Evolutionary conservation across 2,329 filamentous ascomycete species (phyloP), one percentile per base, ranked within the genome.

Genomic region (Zymoseptoria ardabiliae): DNA sequence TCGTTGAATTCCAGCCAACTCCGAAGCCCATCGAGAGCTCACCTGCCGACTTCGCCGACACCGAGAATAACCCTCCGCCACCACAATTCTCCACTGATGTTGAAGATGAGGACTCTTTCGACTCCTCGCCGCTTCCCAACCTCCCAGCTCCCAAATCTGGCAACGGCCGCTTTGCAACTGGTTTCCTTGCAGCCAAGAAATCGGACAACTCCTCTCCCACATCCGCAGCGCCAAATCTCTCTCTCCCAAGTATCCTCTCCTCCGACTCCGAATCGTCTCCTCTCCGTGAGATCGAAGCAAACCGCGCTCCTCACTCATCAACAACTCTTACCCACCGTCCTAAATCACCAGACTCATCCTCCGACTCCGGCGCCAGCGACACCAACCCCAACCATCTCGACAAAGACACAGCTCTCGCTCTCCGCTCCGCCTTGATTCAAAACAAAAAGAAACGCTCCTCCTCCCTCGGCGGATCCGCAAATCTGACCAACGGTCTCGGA

Each of bases 1-100:
- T 97, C 58, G 91, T 89, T 10, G 94, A 97, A 71, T 97, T 93
- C 71, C 90, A 93, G 70, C 90, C 91, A 75, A 97, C 93, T 2
- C 93, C 94, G 0, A 83, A 91, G 72, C 89, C 87, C 70, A 48
- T 30, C 8, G 78, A 83, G 17, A 79, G 79, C 2, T 82, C 84
- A 0, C 83, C 85, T 6, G 21, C 53, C 11, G n/a, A 55, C 41
- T 48, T 9, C 11, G 51, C 59, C 19, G 59, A 65, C 22, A 55
- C 53, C 28, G 53, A 60, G 23, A 56, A 50, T 19, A 55, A 52
- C 20, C 35, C 35, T 45, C 59, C 65, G 48, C 60, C 66, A 25
- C 60, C 66, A 8, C 58, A 59, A 21, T 60, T 63, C 78, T 28
- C 72, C 81, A n/a, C 84, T 86, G 19, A 78, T 80, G 62, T 83